A percentile compares a stretch with the other conserved stretches of the same genome.
Evolutionary conservation across 2,329 filamentous ascomycete species (phyloP).

Genomic region (Cladosporium sp.): DNA sequence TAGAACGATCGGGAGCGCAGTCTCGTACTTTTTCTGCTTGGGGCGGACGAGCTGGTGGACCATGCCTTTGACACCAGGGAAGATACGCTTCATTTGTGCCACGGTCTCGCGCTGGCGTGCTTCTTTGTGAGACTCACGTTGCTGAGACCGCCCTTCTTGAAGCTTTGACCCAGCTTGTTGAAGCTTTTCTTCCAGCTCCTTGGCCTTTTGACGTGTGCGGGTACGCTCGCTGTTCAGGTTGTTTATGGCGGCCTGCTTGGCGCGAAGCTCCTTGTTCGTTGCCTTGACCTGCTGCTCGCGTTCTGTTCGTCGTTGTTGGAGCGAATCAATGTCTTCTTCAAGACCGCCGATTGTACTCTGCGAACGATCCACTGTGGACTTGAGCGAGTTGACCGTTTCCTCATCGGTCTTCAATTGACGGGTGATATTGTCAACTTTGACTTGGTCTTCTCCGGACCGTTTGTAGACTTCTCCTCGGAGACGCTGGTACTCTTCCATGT

Average conservation of each 20-base stretch:
- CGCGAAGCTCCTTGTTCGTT: slow-evolving; percentile 65
- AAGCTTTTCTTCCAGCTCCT: slow-evolving; percentile 87
- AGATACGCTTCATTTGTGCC: slow-evolving; percentile 79
- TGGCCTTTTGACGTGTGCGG: slow-evolving; percentile 71
- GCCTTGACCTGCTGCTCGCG: slow-evolving; percentile 60
- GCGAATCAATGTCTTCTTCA: slow-evolving; percentile 61
- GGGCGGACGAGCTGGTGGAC: slow-evolving; percentile 89
- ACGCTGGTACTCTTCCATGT: slow-evolving; percentile 82
- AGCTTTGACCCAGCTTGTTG: slow-evolving; percentile 73
- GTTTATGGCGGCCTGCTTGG: slow-evolving; percentile 88
- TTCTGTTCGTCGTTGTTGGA: slow-evolving; percentile 61
- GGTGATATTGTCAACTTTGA: slow-evolving; percentile 76
- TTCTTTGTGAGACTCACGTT: slow-evolving; percentile 79
- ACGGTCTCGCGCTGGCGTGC: slow-evolving; percentile 74
- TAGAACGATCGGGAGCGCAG: slow-evolving; percentile 85
- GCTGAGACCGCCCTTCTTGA: slow-evolving; percentile 77
- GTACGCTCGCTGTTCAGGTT: slow-evolving; percentile 76
- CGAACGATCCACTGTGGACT: slow-evolving; percentile 76
- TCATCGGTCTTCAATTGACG: slow-evolving; percentile 88
- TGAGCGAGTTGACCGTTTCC: slow-evolving; percentile 81
- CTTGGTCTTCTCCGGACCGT: slow-evolving; percentile 72
- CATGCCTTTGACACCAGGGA: slow-evolving; percentile 83
- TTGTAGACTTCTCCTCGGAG: slow-evolving; percentile 80
- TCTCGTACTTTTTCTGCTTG: slow-evolving; percentile 94
- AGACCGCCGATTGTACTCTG: slow-evolving; percentile 69